Evolutionary conservation across 2,329 filamentous ascomycete species (phyloP).

Genomic region (Apiospora koreana): DNA sequence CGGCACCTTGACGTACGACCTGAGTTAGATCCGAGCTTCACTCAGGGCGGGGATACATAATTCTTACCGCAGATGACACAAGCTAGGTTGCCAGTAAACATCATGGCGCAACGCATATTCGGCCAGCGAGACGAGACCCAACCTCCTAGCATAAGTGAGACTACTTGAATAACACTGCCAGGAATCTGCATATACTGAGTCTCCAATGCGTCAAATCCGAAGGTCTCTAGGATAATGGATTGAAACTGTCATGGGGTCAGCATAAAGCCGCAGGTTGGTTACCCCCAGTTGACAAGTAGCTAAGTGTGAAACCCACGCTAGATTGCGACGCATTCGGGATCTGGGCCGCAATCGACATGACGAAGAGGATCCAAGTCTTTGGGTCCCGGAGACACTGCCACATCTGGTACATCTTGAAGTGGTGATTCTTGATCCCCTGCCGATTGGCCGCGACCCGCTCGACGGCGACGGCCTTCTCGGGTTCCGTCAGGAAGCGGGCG

Average conservation of each 20-base stretch:
- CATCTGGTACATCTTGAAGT: slow-evolving; percentile 48
- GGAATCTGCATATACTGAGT: slow-evolving; percentile 62
- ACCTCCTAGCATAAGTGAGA: slow-evolving; percentile 51
- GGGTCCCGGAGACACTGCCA: slow-evolving; percentile 48
- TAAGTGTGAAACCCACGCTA: slow-evolving; percentile 30
- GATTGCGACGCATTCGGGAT: slow-evolving; percentile 59
- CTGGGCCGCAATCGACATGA: slow-evolving; percentile 54
- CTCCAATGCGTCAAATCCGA: slow-evolving; percentile 45
- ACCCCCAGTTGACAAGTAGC: background rate
- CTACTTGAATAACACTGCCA: slow-evolving; percentile 57
- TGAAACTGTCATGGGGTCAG: slow-evolving; percentile 24
- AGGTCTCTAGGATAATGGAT: slow-evolving; percentile 27
- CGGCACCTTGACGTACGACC: slow-evolving; percentile 28
- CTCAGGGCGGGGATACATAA: too few relatives aligned
- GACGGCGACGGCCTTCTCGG: slow-evolving; percentile 57
- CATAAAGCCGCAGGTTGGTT: background rate
- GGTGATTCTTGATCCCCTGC: slow-evolving; percentile 54
- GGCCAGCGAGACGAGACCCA: slow-evolving; percentile 54
- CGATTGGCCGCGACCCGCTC: slow-evolving; percentile 52
- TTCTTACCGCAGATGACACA: slow-evolving; percentile 50
- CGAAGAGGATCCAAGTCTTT: slow-evolving; percentile 57
- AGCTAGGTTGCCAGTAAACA: slow-evolving; percentile 56
- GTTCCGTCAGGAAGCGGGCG: slow-evolving; percentile 58
- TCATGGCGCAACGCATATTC: slow-evolving; percentile 49
- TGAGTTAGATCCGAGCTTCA: background rate